phyloP scores from a whole-genome alignment of 768 basidiomycete genomes.

The Cystofilobasidium macerans region DNA sequence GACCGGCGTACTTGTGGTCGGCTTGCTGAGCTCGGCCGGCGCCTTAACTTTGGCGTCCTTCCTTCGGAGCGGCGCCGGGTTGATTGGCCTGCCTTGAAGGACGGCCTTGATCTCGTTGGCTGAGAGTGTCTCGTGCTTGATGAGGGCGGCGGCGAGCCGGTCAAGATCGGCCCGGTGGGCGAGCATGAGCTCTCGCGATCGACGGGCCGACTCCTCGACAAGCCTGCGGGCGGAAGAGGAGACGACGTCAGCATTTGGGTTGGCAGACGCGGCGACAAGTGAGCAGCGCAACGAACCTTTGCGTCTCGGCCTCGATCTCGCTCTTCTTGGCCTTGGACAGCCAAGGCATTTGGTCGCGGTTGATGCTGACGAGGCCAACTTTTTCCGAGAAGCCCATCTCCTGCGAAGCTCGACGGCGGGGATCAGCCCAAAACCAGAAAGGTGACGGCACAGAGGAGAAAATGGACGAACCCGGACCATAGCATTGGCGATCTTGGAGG shows the following conservation, averaged over 20 bases:
- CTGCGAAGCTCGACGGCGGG: conserved; percentile 6
- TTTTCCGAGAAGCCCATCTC: conserved; percentile 17
- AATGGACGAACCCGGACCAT: conserved; percentile 8
- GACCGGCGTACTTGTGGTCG: neutral
- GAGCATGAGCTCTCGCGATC: conserved; percentile 10
- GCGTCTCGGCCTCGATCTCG: conserved; percentile 24
- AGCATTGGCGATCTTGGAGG: conserved; percentile 12
- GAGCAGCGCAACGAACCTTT: neutral
- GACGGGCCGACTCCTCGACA: neutral
- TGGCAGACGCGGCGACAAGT: neutral
- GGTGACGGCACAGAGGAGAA: too few species aligned
- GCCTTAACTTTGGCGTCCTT: neutral
- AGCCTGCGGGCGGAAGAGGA: neutral
- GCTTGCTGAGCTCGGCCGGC: neutral
- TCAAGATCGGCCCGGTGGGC: conserved; percentile 10
- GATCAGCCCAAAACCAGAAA: too few species aligned
- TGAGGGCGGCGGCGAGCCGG: conserved; percentile 17
- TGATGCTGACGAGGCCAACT: conserved; percentile 17
- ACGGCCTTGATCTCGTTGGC: conserved; percentile 12
- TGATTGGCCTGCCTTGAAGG: neutral
- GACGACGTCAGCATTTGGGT: neutral
- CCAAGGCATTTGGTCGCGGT: conserved; percentile 17
- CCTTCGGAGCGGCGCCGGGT: neutral
- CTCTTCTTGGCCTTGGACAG: conserved; percentile 20
- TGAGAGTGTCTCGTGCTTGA: conserved; percentile 21